Evolutionary conservation across 768 basidiomycete species (phyloP).

Genomic region (Paxillus rubicundulus): DNA sequence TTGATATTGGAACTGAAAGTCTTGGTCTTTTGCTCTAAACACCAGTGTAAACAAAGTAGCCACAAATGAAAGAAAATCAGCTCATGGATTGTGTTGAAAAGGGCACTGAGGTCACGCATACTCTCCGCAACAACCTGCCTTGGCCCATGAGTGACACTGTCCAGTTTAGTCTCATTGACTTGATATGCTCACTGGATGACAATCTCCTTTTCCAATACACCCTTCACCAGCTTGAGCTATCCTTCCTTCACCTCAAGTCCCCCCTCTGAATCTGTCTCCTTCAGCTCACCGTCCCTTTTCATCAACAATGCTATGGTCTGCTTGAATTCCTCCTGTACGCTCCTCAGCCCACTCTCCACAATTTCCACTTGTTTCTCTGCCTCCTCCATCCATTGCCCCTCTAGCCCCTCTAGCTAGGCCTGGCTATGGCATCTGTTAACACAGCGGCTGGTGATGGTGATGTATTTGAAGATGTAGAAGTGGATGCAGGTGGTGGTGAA

Average conservation of each 20-base stretch:
- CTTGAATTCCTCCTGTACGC: conserved; percentile 86
- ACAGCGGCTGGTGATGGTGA: too few species aligned
- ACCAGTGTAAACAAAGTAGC: conserved; percentile 7
- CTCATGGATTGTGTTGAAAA: conserved; percentile 85
- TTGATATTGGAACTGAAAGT: conserved; percentile 64
- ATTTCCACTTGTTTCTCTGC: conserved; percentile 80
- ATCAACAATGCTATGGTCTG: conserved; percentile 78
- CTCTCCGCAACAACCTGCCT: conserved; percentile 66
- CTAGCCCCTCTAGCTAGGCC: too few species aligned
- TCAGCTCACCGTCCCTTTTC: conserved; percentile 74
- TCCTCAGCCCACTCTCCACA: conserved; percentile 76
- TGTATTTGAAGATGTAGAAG: too few species aligned
- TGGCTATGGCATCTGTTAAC: too few species aligned
- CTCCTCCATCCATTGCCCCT: conserved; percentile 77
- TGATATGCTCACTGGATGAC: conserved; percentile 77
- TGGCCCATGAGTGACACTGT: conserved; percentile 69
- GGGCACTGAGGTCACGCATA: conserved; percentile 60
- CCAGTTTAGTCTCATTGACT: conserved; percentile 64
- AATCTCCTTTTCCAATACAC: conserved; percentile 74
- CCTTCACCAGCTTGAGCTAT: conserved; percentile 57
- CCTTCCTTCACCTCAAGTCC: conserved; percentile 52
- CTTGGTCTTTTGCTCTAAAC: conserved; percentile 67
- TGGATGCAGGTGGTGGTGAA: too few species aligned
- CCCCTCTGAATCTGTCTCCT: conserved; percentile 51
- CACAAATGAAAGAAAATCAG: conserved; percentile 1